Conservation (phyloP, 148 eudicot genomes). For the Silene latifolia region DNA sequence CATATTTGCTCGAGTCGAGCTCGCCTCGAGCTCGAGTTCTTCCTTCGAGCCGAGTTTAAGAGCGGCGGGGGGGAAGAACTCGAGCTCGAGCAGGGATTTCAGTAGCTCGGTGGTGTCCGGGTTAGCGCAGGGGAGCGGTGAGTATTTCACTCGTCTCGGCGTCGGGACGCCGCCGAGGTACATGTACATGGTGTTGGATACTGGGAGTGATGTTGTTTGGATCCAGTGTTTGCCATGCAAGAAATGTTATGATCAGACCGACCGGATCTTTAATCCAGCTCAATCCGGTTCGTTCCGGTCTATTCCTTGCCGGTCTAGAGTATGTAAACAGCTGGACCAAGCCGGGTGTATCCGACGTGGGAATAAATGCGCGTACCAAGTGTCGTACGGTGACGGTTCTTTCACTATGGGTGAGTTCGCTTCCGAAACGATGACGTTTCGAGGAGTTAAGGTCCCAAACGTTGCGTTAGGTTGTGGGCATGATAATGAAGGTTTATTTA, state of each 20-base stretch:
- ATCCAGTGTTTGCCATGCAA: slow-evolving; percentile 76
- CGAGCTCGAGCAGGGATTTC: slow-evolving; percentile 32
- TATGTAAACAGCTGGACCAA: slow-evolving; percentile 64
- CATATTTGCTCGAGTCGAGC: slow-evolving; percentile 18
- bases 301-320: slow-evolving; percentile 57
- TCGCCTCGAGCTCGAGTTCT: slow-evolving; percentile 4
- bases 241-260: slow-evolving; percentile 78
- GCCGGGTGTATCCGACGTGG: slow-evolving; percentile 55
- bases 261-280: slow-evolving; percentile 67
- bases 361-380: slow-evolving; percentile 64
- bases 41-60: neutral
- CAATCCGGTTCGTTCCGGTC: slow-evolving; percentile 46
- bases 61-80: neutral
- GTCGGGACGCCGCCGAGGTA: slow-evolving; percentile 76
- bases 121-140: slow-evolving; percentile 80
- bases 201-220: slow-evolving; percentile 97
- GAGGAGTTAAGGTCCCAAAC: slow-evolving; percentile 45
- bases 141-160: slow-evolving; percentile 95
- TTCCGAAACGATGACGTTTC: slow-evolving; percentile 83
- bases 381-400: slow-evolving; percentile 91
- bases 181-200: slow-evolving; percentile 82
- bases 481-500: slow-evolving; percentile 81
- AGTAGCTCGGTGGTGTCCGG: slow-evolving; percentile 88
- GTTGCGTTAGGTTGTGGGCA: slow-evolving; percentile 92
- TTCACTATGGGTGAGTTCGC: slow-evolving; percentile 81